phyloP scores from a whole-genome alignment of 495 filamentous ascomycete genomes.

The Cercophora scortea region DNA sequence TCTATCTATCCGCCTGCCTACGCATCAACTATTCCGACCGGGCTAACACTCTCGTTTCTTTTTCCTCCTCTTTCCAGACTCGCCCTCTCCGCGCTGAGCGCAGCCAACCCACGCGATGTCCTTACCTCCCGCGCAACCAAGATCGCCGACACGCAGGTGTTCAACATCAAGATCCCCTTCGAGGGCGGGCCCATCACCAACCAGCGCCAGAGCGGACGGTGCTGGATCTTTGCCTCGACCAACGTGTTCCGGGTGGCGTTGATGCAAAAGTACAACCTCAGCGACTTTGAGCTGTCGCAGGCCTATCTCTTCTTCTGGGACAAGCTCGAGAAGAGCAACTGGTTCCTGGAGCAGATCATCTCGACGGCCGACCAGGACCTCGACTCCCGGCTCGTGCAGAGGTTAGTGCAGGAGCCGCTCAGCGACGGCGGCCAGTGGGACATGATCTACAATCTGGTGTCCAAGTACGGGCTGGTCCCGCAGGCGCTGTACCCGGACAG shows the following conservation, averaged over 20 bases:
- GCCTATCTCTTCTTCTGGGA: conserved; percentile 93
- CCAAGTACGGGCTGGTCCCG: conserved; percentile 79
- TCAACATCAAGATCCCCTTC: conserved; percentile 73
- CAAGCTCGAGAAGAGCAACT: conserved; percentile 88
- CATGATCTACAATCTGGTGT: conserved; percentile 79
- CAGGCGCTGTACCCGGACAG: conserved; percentile 73
- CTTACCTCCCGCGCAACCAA: conserved; percentile 49
- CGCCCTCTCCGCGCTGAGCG: conserved; percentile 58
- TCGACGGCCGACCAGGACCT: conserved; percentile 61
- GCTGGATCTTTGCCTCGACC: conserved; percentile 83
- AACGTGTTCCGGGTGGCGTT: conserved; percentile 81
- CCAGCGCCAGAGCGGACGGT: conserved; percentile 69
- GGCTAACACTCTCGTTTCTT: no score
- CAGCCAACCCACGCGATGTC: conserved; percentile 44
- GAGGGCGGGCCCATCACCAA: conserved; percentile 82
- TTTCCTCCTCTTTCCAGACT: conserved; percentile 36
- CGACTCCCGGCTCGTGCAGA: conserved; percentile 61
- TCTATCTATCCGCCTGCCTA: no score
- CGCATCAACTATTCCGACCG: no score
- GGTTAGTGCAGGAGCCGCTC: conserved; percentile 56
- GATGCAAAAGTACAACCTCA: conserved; percentile 70
- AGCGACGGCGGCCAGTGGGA: conserved; percentile 87
- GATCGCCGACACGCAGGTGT: conserved; percentile 63
- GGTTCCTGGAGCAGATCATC: conserved; percentile 74
- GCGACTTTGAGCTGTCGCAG: conserved; percentile 78